These are phyloP conservation scores for Vitis riparia DNA, from an alignment of 164 flowering plant species.

Conservation along the genomic window DNA sequence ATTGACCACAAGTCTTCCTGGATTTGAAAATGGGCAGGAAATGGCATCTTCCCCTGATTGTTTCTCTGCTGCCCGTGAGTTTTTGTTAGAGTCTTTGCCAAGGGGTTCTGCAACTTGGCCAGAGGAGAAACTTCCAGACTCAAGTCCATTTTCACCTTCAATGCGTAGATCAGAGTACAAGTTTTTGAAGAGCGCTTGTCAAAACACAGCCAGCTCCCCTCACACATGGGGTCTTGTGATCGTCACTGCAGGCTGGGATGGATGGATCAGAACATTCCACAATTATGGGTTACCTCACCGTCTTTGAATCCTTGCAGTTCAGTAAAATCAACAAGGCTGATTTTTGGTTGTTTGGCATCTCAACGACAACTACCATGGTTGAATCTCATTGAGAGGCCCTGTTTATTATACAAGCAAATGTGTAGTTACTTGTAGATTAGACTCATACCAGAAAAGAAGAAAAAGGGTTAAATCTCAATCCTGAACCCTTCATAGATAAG, in stretches of 20 bases:
- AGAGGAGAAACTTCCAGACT: conserved; percentile 60
- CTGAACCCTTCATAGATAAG: not conserved
- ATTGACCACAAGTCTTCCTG: conserved; percentile 5
- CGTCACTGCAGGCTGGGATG: conserved; percentile 90
- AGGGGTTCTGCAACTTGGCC: conserved; percentile 87
- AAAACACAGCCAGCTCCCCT: conserved; percentile 41
- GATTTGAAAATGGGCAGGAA: conserved; percentile 13
- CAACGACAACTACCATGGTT: not conserved
- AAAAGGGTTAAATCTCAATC: not conserved
- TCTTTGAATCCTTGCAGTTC: conserved; percentile 21
- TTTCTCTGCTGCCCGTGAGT: conserved; percentile 43
- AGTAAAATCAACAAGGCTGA: not conserved
- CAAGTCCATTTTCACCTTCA: conserved; percentile 31
- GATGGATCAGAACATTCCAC: conserved; percentile 67
- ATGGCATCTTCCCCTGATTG: conserved; percentile 33
- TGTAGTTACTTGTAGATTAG: conserved; percentile 1
- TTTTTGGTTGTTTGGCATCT: not conserved
- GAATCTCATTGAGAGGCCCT: not conserved
- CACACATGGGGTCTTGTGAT: conserved; percentile 83
- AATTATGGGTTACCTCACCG: conserved; percentile 84
- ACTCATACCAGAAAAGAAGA: not conserved
- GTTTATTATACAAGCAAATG: not conserved
- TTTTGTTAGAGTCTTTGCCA: conserved; percentile 46
- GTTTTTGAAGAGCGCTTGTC: conserved; percentile 62
- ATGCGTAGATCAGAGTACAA: conserved; percentile 48